Evolutionary conservation across 2,329 filamentous ascomycete species (phyloP).

Genomic region (Neonectria punicea): DNA sequence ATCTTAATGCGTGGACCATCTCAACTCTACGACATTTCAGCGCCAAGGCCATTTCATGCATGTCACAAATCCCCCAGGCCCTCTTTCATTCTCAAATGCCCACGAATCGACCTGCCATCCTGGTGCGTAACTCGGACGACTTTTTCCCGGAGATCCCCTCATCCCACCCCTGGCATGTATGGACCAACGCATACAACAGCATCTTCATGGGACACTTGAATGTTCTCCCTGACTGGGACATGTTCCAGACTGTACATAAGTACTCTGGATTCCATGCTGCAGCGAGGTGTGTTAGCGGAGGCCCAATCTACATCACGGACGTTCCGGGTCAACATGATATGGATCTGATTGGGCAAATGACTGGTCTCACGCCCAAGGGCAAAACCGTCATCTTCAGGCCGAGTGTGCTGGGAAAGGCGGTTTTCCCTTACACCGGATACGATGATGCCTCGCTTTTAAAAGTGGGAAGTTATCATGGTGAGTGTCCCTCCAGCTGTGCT

Average conservation of each 20-base stretch:
- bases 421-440: conserved; percentile 80
- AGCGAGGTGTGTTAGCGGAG: conserved; percentile 87
- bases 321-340: conserved; percentile 84
- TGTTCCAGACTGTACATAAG: conserved; percentile 72
- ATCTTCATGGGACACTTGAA: conserved; percentile 88
- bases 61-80: conserved; percentile 89
- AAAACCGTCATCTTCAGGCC: conserved; percentile 86
- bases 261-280: conserved; percentile 90
- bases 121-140: conserved; percentile 88
- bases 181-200: conserved; percentile 90
- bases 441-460: conserved; percentile 79
- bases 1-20: conserved; percentile 88
- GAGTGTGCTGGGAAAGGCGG: conserved; percentile 75
- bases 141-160: conserved; percentile 87
- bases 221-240: conserved; percentile 83
- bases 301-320: conserved; percentile 95
- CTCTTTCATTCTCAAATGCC: conserved; percentile 87
- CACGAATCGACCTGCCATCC: conserved; percentile 75
- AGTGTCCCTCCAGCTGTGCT: conserved; percentile 18
- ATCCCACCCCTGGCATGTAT: conserved; percentile 94
- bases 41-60: conserved; percentile 86
- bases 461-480: conserved; percentile 81
- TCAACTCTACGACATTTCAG: conserved; percentile 82
- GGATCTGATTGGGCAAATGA: conserved; percentile 81
- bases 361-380: conserved; percentile 75